Percentiles rank a stretch among this genome's conserved stretches.
Conservation (phyloP, 441 rosid genomes). For the Pelargonium myrrhifolium region DNA sequence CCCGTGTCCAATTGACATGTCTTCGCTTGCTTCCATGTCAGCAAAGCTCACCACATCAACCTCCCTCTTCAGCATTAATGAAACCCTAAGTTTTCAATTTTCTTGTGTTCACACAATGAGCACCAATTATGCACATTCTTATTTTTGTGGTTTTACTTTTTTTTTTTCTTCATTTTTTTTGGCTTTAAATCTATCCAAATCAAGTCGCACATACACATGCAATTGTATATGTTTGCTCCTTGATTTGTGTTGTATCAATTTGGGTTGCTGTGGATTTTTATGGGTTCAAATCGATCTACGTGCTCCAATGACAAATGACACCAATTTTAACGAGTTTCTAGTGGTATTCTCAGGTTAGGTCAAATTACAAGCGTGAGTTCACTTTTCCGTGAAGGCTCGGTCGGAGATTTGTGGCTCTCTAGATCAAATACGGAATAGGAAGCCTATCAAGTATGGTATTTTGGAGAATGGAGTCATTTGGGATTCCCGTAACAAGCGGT, state of each 20-base stretch:
- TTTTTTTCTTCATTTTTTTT: too few relatives aligned
- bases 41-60: too few relatives aligned
- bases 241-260: not conserved
- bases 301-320: constrained; percentile 60
- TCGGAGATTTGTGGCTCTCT: constrained; percentile 67
- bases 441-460: constrained; percentile 15
- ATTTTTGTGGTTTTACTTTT: too few relatives aligned
- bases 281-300: constrained; percentile 11
- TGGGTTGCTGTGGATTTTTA: not conserved
- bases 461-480: constrained; percentile 7
- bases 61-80: too few relatives aligned
- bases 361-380: constrained; percentile 74
- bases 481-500: constrained; percentile 22
- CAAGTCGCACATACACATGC: not conserved
- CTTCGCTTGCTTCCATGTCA: too few relatives aligned
- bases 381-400: constrained; percentile 65
- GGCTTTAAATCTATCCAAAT: constrained; percentile 1
- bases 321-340: constrained; percentile 43
- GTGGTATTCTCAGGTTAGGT: constrained; percentile 48
- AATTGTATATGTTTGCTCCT: not conserved
- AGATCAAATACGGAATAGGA: constrained; percentile 64
- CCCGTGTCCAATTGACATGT: too few relatives aligned
- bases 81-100: constrained; percentile 24
- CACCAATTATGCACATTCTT: not conserved
- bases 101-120: too few relatives aligned